Conservation (phyloP, 345 rosid species). For the Clausena lansium region DNA sequence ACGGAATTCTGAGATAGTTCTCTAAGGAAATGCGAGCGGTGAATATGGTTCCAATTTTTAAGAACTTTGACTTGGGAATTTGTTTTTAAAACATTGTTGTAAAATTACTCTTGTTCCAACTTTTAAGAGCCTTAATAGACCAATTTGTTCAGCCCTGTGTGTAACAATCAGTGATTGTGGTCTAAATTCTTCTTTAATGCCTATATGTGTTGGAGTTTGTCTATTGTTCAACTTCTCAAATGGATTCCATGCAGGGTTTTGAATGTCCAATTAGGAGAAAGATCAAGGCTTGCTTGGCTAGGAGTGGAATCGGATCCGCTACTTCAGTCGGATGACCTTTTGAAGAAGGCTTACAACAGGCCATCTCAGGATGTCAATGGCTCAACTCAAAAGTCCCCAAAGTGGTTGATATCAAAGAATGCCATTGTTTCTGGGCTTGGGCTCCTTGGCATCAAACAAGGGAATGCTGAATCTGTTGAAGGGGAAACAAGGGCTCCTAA, state of each 20-base stretch:
- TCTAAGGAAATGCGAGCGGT: not conserved
- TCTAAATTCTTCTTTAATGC: not conserved
- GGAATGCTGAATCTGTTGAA: too few relatives aligned
- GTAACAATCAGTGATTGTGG: not conserved
- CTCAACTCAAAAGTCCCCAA: too few relatives aligned
- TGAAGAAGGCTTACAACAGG: conserved; percentile 68
- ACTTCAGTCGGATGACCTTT: conserved; percentile 64
- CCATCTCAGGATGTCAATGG: conserved; percentile 51
- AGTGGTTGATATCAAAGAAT: conserved; percentile 82
- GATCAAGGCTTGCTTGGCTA: conserved; percentile 70
- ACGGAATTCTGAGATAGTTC: not conserved
- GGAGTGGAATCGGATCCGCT: conserved; percentile 87
- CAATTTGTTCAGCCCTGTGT: not conserved
- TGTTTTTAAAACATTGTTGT: too few relatives aligned
- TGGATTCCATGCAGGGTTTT: conserved; percentile 48
- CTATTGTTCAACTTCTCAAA: not conserved
- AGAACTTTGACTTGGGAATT: too few relatives aligned
- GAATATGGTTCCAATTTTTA: too few relatives aligned
- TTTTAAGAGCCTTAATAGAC: not conserved
- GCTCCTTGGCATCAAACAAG: too few relatives aligned
- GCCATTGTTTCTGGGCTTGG: conserved; percentile 73
- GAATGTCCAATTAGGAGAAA: conserved; percentile 67
- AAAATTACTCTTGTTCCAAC: too few relatives aligned
- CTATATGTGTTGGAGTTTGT: not conserved
- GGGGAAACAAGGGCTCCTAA: conserved; percentile 52